These are phyloP conservation scores for Edaphochlamys debaryana DNA, from an alignment of 139 green algal genomes.

Conservation along the genomic window DNA sequence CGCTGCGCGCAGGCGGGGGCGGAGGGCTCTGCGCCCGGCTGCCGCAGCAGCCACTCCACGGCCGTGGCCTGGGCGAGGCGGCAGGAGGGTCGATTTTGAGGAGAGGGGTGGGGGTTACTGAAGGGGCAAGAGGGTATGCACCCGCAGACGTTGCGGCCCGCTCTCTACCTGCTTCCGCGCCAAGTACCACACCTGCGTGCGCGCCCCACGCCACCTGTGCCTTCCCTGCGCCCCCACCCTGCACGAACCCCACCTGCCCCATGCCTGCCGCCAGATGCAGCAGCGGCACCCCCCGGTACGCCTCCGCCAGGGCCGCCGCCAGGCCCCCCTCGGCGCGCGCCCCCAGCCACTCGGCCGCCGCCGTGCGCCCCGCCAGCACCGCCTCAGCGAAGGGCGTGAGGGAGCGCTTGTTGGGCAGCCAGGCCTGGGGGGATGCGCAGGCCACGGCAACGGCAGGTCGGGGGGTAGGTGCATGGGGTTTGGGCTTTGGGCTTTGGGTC, in stretches of 20 bases:
- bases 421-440: no score
- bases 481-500: no score
- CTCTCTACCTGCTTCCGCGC: no score
- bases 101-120: no score
- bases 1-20: conserved; percentile 41
- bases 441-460: no score
- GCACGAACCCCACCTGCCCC: conserved; percentile 35
- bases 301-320: not conserved
- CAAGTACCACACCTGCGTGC: no score
- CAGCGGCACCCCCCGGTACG: conserved; percentile 23
- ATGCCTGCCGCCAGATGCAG: conserved; percentile 55
- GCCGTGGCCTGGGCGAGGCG: not conserved
- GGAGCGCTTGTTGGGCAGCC: conserved; percentile 65
- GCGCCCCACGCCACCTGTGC: no score
- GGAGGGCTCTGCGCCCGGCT: not conserved
- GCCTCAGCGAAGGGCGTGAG: conserved; percentile 73
- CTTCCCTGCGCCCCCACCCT: no score
- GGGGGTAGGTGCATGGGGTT: no score
- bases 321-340: conserved; percentile 20
- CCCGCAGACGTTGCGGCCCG: no score
- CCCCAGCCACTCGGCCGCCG: conserved; percentile 36
- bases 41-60: conserved; percentile 41
- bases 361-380: conserved; percentile 50
- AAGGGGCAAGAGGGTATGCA: no score
- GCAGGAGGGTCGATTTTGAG: no score